A percentile compares a stretch with the other conserved stretches of the same genome.
Evolutionary conservation across 2,329 filamentous ascomycete species (phyloP).

Genomic region (Penicillium sp.): DNA sequence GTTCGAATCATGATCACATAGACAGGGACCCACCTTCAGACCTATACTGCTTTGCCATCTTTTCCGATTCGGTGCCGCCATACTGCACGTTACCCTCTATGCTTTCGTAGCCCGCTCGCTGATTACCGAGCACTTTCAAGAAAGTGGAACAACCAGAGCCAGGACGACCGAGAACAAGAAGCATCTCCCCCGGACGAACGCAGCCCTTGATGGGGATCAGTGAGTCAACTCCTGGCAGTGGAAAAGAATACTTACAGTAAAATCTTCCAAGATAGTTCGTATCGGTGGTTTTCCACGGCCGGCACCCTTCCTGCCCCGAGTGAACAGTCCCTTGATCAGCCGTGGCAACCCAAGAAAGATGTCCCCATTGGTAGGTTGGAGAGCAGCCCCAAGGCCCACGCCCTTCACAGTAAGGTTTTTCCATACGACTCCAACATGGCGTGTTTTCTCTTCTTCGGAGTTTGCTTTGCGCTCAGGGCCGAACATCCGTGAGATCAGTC

Average conservation of each 20-base stretch:
- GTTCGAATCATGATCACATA: not conserved
- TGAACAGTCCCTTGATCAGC: conserved; percentile 40
- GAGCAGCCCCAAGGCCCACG: conserved; percentile 55
- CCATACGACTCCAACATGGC: conserved; percentile 62
- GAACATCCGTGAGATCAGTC: conserved; percentile 63
- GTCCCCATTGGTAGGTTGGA: conserved; percentile 51
- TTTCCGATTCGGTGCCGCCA: conserved; percentile 47
- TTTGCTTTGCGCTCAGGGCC: conserved; percentile 54
- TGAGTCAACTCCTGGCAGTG: not conserved
- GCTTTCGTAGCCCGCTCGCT: conserved; percentile 51
- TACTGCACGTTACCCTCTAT: conserved; percentile 50
- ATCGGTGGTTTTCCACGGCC: conserved; percentile 41
- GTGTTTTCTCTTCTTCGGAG: conserved; percentile 61
- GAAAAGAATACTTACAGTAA: conserved; percentile 35
- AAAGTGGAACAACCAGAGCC: conserved; percentile 63
- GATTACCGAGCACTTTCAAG: conserved; percentile 69
- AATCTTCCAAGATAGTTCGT: conserved; percentile 58
- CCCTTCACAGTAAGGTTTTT: conserved; percentile 62
- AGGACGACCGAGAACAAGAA: conserved; percentile 36
- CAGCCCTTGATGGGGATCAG: conserved; percentile 25
- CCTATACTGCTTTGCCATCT: conserved; percentile 44
- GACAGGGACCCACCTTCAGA: conserved; percentile 30
- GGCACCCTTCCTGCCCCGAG: conserved; percentile 24
- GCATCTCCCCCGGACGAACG: conserved; percentile 34
- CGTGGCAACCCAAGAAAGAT: conserved; percentile 46